phyloP scores from a whole-genome alignment of 2,329 filamentous ascomycete species.

The Decorospora gaudefroyi region DNA sequence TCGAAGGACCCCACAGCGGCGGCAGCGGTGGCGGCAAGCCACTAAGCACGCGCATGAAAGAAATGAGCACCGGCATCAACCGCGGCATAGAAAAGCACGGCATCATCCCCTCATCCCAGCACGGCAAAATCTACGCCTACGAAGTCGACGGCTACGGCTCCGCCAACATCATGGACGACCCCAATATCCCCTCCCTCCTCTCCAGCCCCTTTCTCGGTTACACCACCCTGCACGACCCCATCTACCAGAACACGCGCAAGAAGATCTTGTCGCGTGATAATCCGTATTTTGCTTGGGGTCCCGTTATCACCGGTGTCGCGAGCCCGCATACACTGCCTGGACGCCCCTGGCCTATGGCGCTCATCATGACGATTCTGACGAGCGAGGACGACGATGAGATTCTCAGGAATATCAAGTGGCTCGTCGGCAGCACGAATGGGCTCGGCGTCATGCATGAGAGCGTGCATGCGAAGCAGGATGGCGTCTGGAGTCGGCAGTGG shows the following conservation, averaged over 20 bases:
- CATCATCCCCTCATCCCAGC: constrained; percentile 41
- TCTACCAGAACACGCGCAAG: constrained; percentile 53
- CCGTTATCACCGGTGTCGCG: constrained; percentile 52
- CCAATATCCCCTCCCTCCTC: constrained; percentile 70
- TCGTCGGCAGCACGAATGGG: constrained; percentile 55
- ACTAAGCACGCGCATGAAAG: constrained; percentile 61
- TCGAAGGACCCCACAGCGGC: constrained; percentile 42
- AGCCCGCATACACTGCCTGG: constrained; percentile 54
- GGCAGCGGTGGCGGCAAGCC: constrained; percentile 51
- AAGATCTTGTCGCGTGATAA: constrained; percentile 51
- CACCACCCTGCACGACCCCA: constrained; percentile 41
- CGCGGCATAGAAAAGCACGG: constrained; percentile 52
- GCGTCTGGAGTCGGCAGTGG: constrained; percentile 55
- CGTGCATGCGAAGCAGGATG: constrained; percentile 48
- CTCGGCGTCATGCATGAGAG: constrained; percentile 58
- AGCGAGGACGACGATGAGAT: constrained; percentile 55
- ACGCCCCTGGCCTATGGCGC: constrained; percentile 57
- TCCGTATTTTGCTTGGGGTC: constrained; percentile 56
- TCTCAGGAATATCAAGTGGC: constrained; percentile 45
- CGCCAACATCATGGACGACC: constrained; percentile 69
- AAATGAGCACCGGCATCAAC: constrained; percentile 55
- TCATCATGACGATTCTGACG: constrained; percentile 56
- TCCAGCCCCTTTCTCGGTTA: constrained; percentile 68
- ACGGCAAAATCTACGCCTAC: constrained; percentile 53
- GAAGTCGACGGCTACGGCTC: constrained; percentile 55